Conservation (phyloP, 2,329 filamentous ascomycete genomes). For the Apiospora sp. region DNA sequence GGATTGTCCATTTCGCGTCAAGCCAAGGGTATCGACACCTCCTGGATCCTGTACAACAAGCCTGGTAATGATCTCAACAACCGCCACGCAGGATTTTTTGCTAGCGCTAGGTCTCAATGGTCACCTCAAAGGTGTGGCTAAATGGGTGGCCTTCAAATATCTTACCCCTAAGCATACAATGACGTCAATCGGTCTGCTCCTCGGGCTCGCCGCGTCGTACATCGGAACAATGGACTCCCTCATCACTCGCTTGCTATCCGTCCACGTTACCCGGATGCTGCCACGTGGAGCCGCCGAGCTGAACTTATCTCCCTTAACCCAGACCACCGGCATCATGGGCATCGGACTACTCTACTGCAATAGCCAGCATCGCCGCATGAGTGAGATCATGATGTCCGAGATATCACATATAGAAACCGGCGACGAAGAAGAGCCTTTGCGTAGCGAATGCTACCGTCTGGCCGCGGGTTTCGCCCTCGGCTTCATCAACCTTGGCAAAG, state of each 20-base stretch:
- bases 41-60: conserved; percentile 99
- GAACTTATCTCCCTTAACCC: conserved; percentile 90
- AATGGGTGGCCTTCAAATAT: conserved; percentile 99
- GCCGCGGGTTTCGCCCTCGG: conserved; percentile 93
- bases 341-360: conserved; percentile 94
- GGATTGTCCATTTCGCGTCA: conserved; percentile 89
- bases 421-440: conserved; percentile 84
- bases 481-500: conserved; percentile 93
- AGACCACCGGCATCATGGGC: conserved; percentile 96
- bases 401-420: conserved; percentile 85
- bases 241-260: conserved; percentile 90
- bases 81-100: conserved; percentile 90
- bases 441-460: conserved; percentile 95
- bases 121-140: conserved; percentile 91
- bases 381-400: conserved; percentile 97
- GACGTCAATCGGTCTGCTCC: conserved; percentile 94
- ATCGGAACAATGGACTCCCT: conserved; percentile 97
- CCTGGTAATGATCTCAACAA: conserved; percentile 87
- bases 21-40: conserved; percentile 94
- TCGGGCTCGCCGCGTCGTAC: conserved; percentile 92
- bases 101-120: conserved; percentile 92
- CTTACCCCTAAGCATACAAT: conserved; percentile 99
- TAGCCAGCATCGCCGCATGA: conserved; percentile 97
- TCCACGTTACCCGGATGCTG: conserved; percentile 94
- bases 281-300: conserved; percentile 92